Evolutionary conservation across 23 red algal genomes (phyloP).

Genomic region (Cyanidiococcus yangmingshanensis): DNA sequence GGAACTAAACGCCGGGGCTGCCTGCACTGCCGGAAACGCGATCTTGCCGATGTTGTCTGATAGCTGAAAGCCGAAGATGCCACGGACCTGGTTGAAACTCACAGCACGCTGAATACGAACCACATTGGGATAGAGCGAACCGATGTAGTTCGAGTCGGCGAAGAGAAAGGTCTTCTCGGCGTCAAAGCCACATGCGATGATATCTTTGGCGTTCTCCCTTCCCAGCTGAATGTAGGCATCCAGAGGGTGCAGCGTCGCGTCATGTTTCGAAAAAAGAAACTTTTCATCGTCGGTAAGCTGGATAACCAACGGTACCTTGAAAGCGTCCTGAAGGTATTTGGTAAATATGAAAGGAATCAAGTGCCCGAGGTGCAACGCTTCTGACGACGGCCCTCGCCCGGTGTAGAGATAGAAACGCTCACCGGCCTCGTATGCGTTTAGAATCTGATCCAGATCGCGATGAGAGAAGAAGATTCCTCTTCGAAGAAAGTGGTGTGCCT

Average conservation of each 20-base stretch:
- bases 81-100: slow-evolving; percentile 83
- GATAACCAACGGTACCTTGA: slow-evolving; percentile 71
- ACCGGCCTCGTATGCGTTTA: slow-evolving; percentile 68
- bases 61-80: slow-evolving; percentile 91
- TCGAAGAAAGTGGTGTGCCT: slow-evolving; percentile 63
- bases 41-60: slow-evolving; percentile 97
- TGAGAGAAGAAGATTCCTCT: slow-evolving; percentile 93
- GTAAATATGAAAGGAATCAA: slow-evolving; percentile 91
- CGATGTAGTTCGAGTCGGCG: slow-evolving; percentile 75
- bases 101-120: slow-evolving; percentile 69
- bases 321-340: slow-evolving; percentile 71
- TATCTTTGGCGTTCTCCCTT: slow-evolving; percentile 85
- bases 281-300: slow-evolving; percentile 98
- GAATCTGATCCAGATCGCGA: slow-evolving; percentile 61
- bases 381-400: slow-evolving; percentile 70
- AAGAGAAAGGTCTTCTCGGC: slow-evolving; percentile 83
- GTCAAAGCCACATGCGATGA: slow-evolving; percentile 90
- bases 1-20: slow-evolving; percentile 75
- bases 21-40: slow-evolving; percentile 89
- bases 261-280: slow-evolving; percentile 88
- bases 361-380: slow-evolving; percentile 77
- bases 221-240: slow-evolving; percentile 59
- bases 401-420: slow-evolving; percentile 93
- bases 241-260: slow-evolving; percentile 29
- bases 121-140: slow-evolving; percentile 57